Evolutionary conservation across 2,329 filamentous ascomycete species (phyloP), one percentile per base, ranked within the genome.

Genomic region (Diplodia scrobiculata): DNA sequence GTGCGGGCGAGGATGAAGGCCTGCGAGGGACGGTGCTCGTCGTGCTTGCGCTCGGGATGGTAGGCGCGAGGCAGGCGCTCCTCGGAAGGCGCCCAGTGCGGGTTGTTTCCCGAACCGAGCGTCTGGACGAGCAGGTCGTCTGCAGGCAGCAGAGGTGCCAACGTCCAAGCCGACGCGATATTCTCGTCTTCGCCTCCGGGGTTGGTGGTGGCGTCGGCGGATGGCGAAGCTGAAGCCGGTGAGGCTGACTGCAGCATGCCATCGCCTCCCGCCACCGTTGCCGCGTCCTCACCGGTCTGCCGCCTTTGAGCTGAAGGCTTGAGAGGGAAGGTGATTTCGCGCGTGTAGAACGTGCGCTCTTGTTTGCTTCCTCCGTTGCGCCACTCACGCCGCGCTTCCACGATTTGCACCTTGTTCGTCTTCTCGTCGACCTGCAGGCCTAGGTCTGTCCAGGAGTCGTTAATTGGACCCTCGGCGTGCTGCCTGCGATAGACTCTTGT

Each of bases 311-410:
- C 27, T 48, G 47, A 10, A 11, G 36, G 32, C 17, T 29, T 5
- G 58, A 7, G 2, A 21, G 73, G 72, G 68, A 86, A 86, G 1
- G 71, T 67, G n/a, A 88, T 77, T 17, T 80, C 75, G 13, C 82
- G 84, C 11, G 80, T 85, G 74, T 92, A 92, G 71, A 88, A 91
- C 0, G 85, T 90, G 29, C 89, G 83, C 48, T 83, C 81, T 66
- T 86, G 86, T 27, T 82, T 83, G 66, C 86, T 87, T 25, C 81
- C 79, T 1, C 82, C 83, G 55, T 80, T 72, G 10, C 77, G 80
- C 86, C 88, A 92, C 74, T 92, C 90, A 32, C 86, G 87, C 14
- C 90, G 83, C 34, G 84, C 84, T 74, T 93, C 90, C 0, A 91
- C 76, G 19, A 91, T 87, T 60, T 84, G 80, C 1, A 90, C 76